These are phyloP conservation scores for Trichoderma erinaceum DNA, from an alignment of 495 filamentous ascomycete species.

Conservation along the genomic window DNA sequence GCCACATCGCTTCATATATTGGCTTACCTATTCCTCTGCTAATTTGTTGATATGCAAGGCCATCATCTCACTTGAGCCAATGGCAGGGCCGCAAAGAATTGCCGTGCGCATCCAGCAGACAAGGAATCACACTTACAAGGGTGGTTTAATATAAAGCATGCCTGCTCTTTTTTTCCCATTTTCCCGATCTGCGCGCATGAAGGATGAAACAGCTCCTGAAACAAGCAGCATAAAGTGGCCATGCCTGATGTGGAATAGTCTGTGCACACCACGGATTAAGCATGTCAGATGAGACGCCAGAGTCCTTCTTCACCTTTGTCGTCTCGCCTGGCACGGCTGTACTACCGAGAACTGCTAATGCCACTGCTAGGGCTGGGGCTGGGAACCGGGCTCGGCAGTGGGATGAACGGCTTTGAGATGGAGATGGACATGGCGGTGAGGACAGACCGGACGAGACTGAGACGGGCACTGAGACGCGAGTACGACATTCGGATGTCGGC, in stretches of 20 bases:
- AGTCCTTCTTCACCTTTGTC: neutral
- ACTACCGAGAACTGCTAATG: neutral
- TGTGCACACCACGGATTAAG: conserved; percentile 3
- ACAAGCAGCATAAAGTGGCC: neutral
- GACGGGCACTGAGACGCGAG: neutral
- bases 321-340: neutral
- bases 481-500: neutral
- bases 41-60: too few species aligned
- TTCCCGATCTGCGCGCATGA: neutral
- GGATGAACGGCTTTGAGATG: neutral
- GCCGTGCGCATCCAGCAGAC: neutral
- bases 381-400: neutral
- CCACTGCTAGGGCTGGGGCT: neutral
- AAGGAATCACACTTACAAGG: neutral
- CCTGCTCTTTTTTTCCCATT: neutral
- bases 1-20: too few species aligned
- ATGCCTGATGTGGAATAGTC: neutral
- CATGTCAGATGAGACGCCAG: neutral
- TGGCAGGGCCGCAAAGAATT: too few species aligned
- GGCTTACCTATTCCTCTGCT: too few species aligned
- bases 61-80: too few species aligned
- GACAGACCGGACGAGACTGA: neutral
- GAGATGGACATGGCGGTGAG: neutral
- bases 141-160: neutral
- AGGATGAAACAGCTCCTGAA: conserved; percentile 8